Conservation (phyloP, 257 asterid genomes). For the Gardenia jasminoides region DNA sequence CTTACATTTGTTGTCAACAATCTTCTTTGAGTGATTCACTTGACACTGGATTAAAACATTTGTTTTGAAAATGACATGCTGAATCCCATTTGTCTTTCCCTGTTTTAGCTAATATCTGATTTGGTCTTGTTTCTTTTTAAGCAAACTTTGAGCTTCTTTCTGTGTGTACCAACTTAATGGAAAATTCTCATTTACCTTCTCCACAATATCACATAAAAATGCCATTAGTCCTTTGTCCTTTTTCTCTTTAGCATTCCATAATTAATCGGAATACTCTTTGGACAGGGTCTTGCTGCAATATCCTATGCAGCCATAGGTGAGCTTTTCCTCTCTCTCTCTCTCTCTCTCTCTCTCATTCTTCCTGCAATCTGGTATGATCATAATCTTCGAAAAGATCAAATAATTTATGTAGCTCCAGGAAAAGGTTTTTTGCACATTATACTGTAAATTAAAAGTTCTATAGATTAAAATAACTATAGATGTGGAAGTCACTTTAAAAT, state of each 20-base stretch:
- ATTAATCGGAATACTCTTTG: slow-evolving; percentile 20
- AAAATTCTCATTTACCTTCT: not conserved
- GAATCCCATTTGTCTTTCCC: not conserved
- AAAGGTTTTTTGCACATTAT: not conserved
- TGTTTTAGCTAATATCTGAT: not conserved
- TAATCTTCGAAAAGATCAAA: not conserved
- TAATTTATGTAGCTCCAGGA: not conserved
- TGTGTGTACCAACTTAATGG: not conserved
- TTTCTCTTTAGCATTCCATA: not conserved
- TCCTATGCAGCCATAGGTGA: slow-evolving; percentile 58
- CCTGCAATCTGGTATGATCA: not conserved
- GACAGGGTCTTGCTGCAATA: slow-evolving; percentile 57
- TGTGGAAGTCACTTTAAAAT: not conserved
- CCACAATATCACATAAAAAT: not conserved
- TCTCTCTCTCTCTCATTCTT: not conserved
- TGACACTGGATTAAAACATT: not conserved
- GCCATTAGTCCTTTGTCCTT: not conserved
- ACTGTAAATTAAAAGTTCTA: not conserved
- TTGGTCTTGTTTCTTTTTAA: no score
- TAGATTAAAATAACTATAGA: not conserved
- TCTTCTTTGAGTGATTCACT: not conserved
- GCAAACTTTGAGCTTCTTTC: not conserved
- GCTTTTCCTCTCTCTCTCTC: slow-evolving; percentile 8
- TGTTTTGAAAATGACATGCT: not conserved
- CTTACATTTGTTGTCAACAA: not conserved